A percentile compares a stretch with the other conserved stretches of the same genome.
Evolutionary conservation across 2,329 filamentous ascomycete genomes (phyloP).

Genomic region (Diaporthe citrichinensis): DNA sequence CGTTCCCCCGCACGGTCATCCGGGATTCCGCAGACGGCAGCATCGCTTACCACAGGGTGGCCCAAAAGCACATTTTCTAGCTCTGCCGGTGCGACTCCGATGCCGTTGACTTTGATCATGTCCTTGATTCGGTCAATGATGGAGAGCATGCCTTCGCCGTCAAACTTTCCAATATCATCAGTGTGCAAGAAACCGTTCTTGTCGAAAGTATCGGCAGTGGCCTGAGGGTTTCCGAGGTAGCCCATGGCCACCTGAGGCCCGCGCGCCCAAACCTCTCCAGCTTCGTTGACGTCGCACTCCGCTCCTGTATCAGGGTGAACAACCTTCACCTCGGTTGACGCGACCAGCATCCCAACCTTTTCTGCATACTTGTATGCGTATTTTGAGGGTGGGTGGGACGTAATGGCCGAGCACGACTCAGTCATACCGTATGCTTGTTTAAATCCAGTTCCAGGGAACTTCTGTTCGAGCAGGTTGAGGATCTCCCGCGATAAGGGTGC

Average conservation of each 20-base stretch:
- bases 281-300: constrained; percentile 58
- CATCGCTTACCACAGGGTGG: constrained; percentile 64
- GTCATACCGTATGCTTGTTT: constrained; percentile 80
- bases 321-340: constrained; percentile 72
- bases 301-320: constrained; percentile 54
- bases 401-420: constrained; percentile 74
- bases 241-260: constrained; percentile 66
- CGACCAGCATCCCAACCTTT: constrained; percentile 68
- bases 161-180: constrained; percentile 69
- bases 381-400: constrained; percentile 68
- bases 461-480: constrained; percentile 66
- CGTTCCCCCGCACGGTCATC: constrained; percentile 66
- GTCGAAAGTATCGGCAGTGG: constrained; percentile 65
- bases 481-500: constrained; percentile 71
- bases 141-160: constrained; percentile 67
- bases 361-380: constrained; percentile 71
- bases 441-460: constrained; percentile 72
- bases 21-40: constrained; percentile 70
- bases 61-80: constrained; percentile 50
- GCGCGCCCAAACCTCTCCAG: constrained; percentile 59
- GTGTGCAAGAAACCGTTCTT: constrained; percentile 71
- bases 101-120: constrained; percentile 56
- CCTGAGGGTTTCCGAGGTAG: constrained; percentile 59
- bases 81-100: constrained; percentile 51
- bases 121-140: constrained; percentile 76